phyloP scores from a whole-genome alignment of 768 basidiomycete species.

The Phallus indusiatus region DNA sequence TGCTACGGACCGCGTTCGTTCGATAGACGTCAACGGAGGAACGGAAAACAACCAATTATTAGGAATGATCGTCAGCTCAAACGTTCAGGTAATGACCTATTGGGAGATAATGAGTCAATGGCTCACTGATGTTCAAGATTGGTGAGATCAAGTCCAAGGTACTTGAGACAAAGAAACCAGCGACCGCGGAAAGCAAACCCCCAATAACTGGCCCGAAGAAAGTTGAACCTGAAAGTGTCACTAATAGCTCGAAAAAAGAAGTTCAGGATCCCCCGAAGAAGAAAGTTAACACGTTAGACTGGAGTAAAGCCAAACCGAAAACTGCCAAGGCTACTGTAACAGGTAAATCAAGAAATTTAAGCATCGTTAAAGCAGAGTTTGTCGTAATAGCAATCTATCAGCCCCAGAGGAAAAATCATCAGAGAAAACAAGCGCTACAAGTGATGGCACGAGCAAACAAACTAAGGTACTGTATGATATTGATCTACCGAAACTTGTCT shows the following conservation, averaged over 20 bases:
- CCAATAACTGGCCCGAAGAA: constrained; percentile 11
- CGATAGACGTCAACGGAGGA: constrained; percentile 33
- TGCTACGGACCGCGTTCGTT: constrained; percentile 25
- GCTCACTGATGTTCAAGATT: background rate
- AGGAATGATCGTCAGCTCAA: constrained; percentile 19
- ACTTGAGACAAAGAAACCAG: background rate
- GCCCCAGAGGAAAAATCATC: constrained; percentile 8
- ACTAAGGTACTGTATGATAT: background rate
- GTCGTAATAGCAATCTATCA: background rate
- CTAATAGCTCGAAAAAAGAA: constrained; percentile 11
- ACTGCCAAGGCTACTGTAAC: background rate
- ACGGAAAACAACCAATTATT: constrained; percentile 27
- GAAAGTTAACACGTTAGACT: constrained; percentile 46
- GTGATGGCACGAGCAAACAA: background rate
- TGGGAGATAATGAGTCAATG: background rate
- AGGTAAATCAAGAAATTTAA: background rate
- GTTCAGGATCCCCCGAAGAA: background rate
- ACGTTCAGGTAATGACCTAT: constrained; percentile 18
- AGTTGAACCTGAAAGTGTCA: constrained; percentile 18
- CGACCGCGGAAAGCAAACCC: constrained; percentile 5
- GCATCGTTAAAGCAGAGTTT: background rate
- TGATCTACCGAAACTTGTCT: background rate
- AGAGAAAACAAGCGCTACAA: background rate
- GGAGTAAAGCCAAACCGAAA: constrained; percentile 49
- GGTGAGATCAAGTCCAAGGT: background rate